These are phyloP conservation scores for Strobilomyces dryophilus DNA, from an alignment of 768 basidiomycete species.

Conservation along the genomic window DNA sequence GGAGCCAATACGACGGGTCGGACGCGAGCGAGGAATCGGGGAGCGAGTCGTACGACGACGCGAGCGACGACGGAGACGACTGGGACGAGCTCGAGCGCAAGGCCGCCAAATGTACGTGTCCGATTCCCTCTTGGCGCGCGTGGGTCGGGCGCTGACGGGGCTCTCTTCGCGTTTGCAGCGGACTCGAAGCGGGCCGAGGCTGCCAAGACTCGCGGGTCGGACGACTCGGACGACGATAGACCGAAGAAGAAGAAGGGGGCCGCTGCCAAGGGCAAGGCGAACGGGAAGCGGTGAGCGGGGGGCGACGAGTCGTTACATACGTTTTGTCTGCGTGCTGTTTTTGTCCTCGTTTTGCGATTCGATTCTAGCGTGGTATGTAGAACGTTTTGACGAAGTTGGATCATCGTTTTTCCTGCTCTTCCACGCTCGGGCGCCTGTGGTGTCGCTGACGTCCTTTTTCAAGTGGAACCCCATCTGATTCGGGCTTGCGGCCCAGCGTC, in stretches of 20 bases:
- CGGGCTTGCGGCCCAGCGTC: too few species aligned
- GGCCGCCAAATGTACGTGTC: conserved; percentile 71
- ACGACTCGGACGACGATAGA: conserved; percentile 48
- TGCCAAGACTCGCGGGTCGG: conserved; percentile 39
- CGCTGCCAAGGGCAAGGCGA: conserved; percentile 36
- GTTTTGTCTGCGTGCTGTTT: too few species aligned
- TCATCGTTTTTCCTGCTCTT: too few species aligned
- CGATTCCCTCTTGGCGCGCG: background rate
- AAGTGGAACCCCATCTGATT: too few species aligned
- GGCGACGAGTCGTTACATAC: background rate
- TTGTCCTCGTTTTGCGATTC: background rate
- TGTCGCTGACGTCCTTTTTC: too few species aligned
- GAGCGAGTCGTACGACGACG: conserved; percentile 58
- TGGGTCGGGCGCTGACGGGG: background rate
- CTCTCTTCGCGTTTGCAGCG: conserved; percentile 33
- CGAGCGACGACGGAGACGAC: conserved; percentile 80
- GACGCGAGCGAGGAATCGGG: conserved; percentile 55
- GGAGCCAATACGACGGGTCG: conserved; percentile 51
- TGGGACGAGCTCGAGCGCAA: conserved; percentile 96
- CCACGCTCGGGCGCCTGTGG: too few species aligned
- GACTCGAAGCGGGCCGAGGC: conserved; percentile 47
- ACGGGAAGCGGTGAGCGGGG: conserved; percentile 35
- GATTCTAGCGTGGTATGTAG: too few species aligned
- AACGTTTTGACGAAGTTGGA: too few species aligned
- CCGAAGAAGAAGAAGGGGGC: conserved; percentile 42